Evolutionary conservation across 225 moss, liverwort and hornwort genomes (phyloP).

Genomic region (Neckera pumila): DNA sequence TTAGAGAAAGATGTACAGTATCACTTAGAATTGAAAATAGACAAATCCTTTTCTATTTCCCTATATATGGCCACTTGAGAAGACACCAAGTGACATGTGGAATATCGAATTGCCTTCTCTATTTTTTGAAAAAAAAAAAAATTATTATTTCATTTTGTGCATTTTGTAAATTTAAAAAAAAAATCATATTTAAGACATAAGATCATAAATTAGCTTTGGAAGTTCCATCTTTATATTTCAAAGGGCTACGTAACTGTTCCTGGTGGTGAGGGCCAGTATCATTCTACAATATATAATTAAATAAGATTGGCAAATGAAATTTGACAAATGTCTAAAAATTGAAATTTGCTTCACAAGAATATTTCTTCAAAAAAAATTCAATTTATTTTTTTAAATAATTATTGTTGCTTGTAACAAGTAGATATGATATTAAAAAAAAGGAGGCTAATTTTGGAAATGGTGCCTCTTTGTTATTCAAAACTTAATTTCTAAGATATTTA

Average conservation of each 20-base stretch:
- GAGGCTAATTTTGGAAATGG: not conserved
- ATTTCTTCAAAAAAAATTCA: rapidly evolving
- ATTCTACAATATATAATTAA: rapidly evolving
- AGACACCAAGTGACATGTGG: not conserved
- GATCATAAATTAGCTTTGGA: not conserved
- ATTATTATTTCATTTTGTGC: not conserved
- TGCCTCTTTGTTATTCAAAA: not conserved
- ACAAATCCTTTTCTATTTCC: not conserved
- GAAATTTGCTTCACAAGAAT: rapidly evolving
- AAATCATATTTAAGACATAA: not conserved
- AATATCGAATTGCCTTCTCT: not conserved
- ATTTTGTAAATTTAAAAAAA: not conserved
- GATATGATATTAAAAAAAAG: not conserved
- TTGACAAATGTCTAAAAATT: not conserved
- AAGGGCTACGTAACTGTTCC: not conserved
- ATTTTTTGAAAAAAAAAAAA: rapidly evolving
- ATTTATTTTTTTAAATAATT: no score
- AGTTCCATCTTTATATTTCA: not conserved
- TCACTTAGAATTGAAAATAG: not conserved
- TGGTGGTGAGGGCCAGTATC: rapidly evolving
- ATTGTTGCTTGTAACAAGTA: not conserved
- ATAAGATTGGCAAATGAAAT: not conserved
- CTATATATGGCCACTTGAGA: rapidly evolving
- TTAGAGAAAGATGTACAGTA: no score
- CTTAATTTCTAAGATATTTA: not conserved